Evolutionary conservation across 2,329 filamentous ascomycete species (phyloP).

Genomic region (Onygenales sp.): DNA sequence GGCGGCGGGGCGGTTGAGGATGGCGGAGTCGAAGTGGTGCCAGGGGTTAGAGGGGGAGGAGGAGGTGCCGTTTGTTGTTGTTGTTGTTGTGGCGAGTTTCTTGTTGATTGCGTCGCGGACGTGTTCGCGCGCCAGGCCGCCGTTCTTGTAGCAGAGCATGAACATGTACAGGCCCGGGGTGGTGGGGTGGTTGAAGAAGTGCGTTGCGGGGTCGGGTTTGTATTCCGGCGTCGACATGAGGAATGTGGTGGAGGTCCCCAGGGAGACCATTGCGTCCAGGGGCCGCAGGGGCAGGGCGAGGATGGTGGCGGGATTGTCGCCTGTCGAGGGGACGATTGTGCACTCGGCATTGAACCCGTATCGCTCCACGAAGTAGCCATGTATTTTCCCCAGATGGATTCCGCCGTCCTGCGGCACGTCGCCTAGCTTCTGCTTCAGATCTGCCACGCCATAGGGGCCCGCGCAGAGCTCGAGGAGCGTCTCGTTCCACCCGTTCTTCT

Average conservation of each 20-base stretch:
- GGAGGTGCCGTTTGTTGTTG: neutral
- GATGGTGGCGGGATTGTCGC: constrained; percentile 94
- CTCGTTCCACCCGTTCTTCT: constrained; percentile 62
- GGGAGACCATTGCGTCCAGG: constrained; percentile 84
- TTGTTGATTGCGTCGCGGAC: constrained; percentile 70
- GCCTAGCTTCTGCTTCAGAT: constrained; percentile 70
- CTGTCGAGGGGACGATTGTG: constrained; percentile 76
- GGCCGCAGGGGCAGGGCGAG: constrained; percentile 78
- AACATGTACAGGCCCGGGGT: constrained; percentile 94
- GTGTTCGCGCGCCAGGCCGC: constrained; percentile 81
- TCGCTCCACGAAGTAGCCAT: constrained; percentile 65
- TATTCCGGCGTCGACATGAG: constrained; percentile 94
- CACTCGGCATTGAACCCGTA: constrained; percentile 72
- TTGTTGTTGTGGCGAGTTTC: constrained; percentile 26
- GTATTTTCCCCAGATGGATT: constrained; percentile 63
- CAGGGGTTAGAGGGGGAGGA: constrained; percentile 49
- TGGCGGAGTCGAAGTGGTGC: constrained; percentile 68
- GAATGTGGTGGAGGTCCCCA: constrained; percentile 94
- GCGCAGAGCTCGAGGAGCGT: constrained; percentile 66
- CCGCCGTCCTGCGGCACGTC: constrained; percentile 72
- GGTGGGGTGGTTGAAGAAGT: constrained; percentile 97
- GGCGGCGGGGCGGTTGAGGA: constrained; percentile 59
- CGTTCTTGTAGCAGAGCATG: constrained; percentile 99
- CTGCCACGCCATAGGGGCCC: constrained; percentile 52
- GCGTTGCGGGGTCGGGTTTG: constrained; percentile 79